Percentiles rank a stretch among this genome's conserved stretches.
Conservation (phyloP, 2,329 filamentous ascomycete species). For the Sclerotinia minor region DNA sequence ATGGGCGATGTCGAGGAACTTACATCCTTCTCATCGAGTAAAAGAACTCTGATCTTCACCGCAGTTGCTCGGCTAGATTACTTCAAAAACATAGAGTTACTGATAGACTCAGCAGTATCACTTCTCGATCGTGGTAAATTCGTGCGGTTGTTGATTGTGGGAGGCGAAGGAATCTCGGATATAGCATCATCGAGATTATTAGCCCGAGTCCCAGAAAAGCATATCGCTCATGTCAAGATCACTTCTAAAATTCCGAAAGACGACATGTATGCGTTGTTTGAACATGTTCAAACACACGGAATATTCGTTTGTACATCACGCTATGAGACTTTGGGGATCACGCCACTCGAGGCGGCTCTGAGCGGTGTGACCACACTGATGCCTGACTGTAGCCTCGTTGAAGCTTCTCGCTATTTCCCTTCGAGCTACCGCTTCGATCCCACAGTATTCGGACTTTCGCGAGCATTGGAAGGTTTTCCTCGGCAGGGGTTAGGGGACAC, state of each 20-base stretch:
- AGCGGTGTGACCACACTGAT: conserved; percentile 29
- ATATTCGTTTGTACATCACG: conserved; percentile 30
- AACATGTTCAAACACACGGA: conserved; percentile 21
- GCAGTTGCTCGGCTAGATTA: conserved; percentile 29
- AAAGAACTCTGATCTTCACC: conserved; percentile 27
- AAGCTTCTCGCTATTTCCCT: conserved; percentile 29
- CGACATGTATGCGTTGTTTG: conserved; percentile 28
- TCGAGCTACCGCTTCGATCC: conserved; percentile 24
- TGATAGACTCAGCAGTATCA: conserved; percentile 26
- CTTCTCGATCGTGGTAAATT: conserved; percentile 22
- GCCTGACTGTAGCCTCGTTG: conserved; percentile 25
- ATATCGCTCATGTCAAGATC: conserved; percentile 27
- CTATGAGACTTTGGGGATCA: conserved; percentile 29
- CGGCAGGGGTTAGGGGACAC: neutral
- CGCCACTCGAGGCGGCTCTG: conserved; percentile 27
- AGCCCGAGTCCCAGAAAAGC: conserved; percentile 23
- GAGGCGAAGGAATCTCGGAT: conserved; percentile 23
- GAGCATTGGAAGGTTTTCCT: conserved; percentile 15
- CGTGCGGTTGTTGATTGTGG: conserved; percentile 26
- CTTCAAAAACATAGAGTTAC: conserved; percentile 29
- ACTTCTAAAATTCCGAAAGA: conserved; percentile 28
- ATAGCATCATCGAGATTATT: conserved; percentile 14
- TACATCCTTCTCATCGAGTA: conserved; percentile 19
- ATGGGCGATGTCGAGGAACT: neutral
- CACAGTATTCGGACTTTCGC: conserved; percentile 9